phyloP scores from a whole-genome alignment of 225 moss, liverwort and hornwort species.

The Takakia lepidozioides region DNA sequence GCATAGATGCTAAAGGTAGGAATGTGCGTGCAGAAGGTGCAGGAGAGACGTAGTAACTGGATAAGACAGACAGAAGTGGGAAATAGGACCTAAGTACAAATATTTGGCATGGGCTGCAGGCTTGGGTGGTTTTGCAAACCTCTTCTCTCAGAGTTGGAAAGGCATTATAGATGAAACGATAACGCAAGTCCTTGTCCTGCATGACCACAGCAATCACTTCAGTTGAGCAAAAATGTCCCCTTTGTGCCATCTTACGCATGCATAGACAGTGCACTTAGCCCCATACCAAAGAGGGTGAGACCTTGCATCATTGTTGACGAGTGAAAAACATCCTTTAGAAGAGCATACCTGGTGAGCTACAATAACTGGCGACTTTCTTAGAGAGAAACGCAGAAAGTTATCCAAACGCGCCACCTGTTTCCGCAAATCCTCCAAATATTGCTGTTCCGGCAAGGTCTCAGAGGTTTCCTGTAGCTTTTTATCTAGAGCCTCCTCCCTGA shows the following conservation, averaged over 20 bases:
- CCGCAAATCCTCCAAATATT: conserved; percentile 28
- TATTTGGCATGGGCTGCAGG: no score
- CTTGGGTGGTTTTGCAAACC: no score
- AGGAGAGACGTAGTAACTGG: no score
- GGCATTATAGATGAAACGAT: conserved; percentile 65
- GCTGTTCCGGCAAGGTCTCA: conserved; percentile 10
- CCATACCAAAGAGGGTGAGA: no score
- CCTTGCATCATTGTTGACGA: no score
- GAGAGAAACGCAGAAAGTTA: conserved; percentile 55
- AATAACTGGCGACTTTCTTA: conserved; percentile 55
- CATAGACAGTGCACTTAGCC: no score
- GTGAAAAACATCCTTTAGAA: neutral
- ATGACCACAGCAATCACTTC: conserved; percentile 3
- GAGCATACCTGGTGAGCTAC: conserved; percentile 65
- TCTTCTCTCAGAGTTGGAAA: conserved; percentile 58
- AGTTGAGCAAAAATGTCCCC: no score
- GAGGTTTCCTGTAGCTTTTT: conserved; percentile 21
- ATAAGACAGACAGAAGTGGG: no score
- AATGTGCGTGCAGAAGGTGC: no score
- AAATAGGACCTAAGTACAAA: no score
- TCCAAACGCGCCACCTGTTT: conserved; percentile 48
- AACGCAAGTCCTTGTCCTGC: conserved; percentile 66
- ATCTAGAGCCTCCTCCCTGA: conserved; percentile 42
- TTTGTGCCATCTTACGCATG: no score
- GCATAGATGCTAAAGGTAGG: no score